phyloP scores from a whole-genome alignment of 2,329 filamentous ascomycete genomes.

The Penicillium freii region DNA sequence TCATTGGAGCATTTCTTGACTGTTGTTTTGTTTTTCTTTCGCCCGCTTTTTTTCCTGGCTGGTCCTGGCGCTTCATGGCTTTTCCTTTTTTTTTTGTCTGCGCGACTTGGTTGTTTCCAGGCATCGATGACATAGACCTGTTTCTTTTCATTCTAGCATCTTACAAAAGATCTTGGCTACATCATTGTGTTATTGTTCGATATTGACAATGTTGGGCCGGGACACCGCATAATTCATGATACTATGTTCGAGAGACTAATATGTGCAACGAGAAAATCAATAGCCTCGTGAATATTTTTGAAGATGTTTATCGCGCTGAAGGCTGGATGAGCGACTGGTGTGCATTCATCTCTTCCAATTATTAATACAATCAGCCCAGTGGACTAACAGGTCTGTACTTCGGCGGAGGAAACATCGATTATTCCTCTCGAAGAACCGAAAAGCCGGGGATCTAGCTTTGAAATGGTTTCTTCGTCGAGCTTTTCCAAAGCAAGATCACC shows the following conservation, averaged over 20 bases:
- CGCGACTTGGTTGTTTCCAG: conserved; percentile 17
- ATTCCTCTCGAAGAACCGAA: background rate
- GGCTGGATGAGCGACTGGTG: background rate
- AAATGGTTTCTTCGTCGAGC: background rate
- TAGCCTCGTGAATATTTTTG: background rate
- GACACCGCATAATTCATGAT: conserved; percentile 15
- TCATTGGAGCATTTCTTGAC: conserved; percentile 20
- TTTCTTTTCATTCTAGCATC: conserved; percentile 19
- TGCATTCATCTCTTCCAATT: background rate
- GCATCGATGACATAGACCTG: conserved; percentile 27
- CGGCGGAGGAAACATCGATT: background rate
- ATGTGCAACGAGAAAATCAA: conserved; percentile 19
- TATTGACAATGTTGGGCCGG: conserved; percentile 7
- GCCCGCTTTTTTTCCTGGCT: conserved; percentile 32
- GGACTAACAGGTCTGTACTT: background rate
- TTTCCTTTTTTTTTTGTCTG: conserved; percentile 25
- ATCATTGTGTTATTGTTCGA: conserved; percentile 3
- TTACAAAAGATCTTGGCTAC: conserved; percentile 20
- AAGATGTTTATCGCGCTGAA: background rate
- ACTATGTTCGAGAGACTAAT: conserved; percentile 21
- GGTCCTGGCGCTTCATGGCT: conserved; percentile 37
- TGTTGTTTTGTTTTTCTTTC: conserved; percentile 12
- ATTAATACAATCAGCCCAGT: background rate
- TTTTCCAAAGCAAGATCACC: background rate
- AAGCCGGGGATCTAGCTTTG: background rate